Conservation (phyloP, 2,329 filamentous ascomycete genomes). For the Tolypocladium inflatum region DNA sequence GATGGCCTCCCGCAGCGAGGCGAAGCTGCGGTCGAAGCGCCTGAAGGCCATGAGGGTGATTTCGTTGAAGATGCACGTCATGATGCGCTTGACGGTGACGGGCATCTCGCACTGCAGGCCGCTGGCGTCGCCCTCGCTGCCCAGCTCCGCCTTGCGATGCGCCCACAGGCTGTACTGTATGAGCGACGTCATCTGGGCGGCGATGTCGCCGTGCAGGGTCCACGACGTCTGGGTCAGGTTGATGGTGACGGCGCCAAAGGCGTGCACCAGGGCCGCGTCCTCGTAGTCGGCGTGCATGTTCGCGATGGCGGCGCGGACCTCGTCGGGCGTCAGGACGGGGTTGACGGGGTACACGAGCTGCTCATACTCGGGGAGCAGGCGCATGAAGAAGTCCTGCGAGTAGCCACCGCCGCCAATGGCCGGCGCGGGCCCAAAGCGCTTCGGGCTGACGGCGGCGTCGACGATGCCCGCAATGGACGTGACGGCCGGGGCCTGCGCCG, state of each 20-base stretch:
- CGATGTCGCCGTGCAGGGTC: constrained; percentile 17
- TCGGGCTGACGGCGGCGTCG: constrained; percentile 5
- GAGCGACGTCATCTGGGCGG: constrained; percentile 18
- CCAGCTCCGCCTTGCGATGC: constrained; percentile 14
- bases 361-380: constrained; percentile 22
- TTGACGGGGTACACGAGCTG: constrained; percentile 26
- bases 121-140: constrained; percentile 21
- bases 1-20: constrained; percentile 38
- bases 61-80: constrained; percentile 41
- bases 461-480: constrained; percentile 17
- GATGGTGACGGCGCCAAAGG: constrained; percentile 25
- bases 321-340: constrained; percentile 20
- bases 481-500: constrained; percentile 3
- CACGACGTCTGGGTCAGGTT: constrained; percentile 22
- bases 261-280: constrained; percentile 25
- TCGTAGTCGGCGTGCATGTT: constrained; percentile 22
- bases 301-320: constrained; percentile 19
- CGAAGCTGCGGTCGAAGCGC: constrained; percentile 35
- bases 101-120: constrained; percentile 25
- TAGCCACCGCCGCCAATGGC: constrained; percentile 10
- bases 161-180: constrained; percentile 12
- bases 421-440: not conserved
- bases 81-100: constrained; percentile 32
- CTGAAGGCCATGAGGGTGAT: constrained; percentile 39
- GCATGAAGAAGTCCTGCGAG: constrained; percentile 20